Base-by-base conservation (phyloP, 2,329 filamentous ascomycete genomes). In the Moelleriella libera region DNA sequence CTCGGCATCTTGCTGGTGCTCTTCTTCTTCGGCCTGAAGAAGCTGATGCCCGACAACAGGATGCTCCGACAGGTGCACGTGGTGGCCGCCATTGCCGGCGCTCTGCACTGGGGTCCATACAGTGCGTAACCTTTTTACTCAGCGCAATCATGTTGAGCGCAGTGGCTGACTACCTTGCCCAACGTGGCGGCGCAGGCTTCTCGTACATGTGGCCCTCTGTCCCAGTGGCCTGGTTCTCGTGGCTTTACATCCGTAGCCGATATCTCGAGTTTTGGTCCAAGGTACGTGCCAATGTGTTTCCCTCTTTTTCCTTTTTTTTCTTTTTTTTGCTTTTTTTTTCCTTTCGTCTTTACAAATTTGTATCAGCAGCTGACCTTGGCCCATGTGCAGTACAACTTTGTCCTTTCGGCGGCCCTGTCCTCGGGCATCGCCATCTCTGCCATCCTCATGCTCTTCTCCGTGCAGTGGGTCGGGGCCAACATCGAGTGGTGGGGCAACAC, bases 181-280 rank as follows among this genome's bases (percentile, higher is more conserved):
- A 21, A 21, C 21, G 21, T 3, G 21, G 21, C 31, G 12, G 14
- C 32, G n/a, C 30, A 50, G 49, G 70, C 30, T 50, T 64, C 44
- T 63, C 63, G 10, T 76, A 74, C 53, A 56, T 67, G 39, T 69
- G 65, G 63, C 69, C 68, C 3, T 63, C 67, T 31, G 65, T 75
- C 2, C 69, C 68, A 3, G 61, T 75, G 11, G 70, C 67, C 5
- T 71, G 62, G 58, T 51, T 69, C 34, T 71, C 68, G 5, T 74
- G 71, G 68, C 58, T 73, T 30, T 75, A 66, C 53, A 55, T 72
- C 50, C 69, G 67, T 53, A 57, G 57, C 28, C 62, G 69, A 9
- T 69, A 67, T 53, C 62, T 71, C 30, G 64, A 57, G 3, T 67
- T 74, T 52, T 76, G 73, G 71, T 65, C 68, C 48, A 73, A 49